Evolutionary conservation across 108 stramenopile genomes (phyloP).

Genomic region (Cyclotella baltica): DNA sequence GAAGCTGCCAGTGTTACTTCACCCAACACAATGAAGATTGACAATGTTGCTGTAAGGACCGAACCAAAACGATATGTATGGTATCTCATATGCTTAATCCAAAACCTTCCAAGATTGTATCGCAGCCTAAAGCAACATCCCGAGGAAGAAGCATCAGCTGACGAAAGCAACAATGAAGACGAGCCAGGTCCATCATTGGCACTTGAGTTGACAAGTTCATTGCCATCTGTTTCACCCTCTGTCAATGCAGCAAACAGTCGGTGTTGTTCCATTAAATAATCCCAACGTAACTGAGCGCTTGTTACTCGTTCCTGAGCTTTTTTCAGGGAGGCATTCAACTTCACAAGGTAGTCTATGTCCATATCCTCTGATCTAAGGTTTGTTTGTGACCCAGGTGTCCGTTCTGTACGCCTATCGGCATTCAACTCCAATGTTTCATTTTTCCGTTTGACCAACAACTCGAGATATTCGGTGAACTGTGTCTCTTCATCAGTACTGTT

Average conservation of each 20-base stretch:
- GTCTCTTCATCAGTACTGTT: conserved; percentile 29
- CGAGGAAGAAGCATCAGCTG: not conserved
- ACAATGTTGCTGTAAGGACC: conserved; percentile 55
- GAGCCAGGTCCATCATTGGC: conserved; percentile 3
- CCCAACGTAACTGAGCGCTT: conserved; percentile 60
- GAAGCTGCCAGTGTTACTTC: conserved; percentile 66
- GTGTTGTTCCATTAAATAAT: conserved; percentile 46
- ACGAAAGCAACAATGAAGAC: conserved; percentile 13
- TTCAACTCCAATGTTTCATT: conserved; percentile 48
- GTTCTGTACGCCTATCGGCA: conserved; percentile 43
- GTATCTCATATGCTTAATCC: conserved; percentile 54
- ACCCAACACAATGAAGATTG: conserved; percentile 63
- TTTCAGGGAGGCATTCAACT: conserved; percentile 55
- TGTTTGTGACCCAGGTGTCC: conserved; percentile 4
- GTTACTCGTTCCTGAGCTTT: conserved; percentile 54
- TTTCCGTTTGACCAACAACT: conserved; percentile 52
- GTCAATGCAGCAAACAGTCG: conserved; percentile 49
- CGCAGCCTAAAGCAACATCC: conserved; percentile 16
- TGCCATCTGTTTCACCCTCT: conserved; percentile 18
- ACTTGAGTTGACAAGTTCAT: not conserved
- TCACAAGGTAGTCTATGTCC: conserved; percentile 57
- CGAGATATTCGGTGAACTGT: conserved; percentile 51
- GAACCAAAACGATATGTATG: conserved; percentile 53
- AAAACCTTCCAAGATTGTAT: conserved; percentile 35
- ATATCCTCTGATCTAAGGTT: conserved; percentile 34